Base-by-base conservation (phyloP, 768 basidiomycete genomes). In the Pleurotus sapidus region DNA sequence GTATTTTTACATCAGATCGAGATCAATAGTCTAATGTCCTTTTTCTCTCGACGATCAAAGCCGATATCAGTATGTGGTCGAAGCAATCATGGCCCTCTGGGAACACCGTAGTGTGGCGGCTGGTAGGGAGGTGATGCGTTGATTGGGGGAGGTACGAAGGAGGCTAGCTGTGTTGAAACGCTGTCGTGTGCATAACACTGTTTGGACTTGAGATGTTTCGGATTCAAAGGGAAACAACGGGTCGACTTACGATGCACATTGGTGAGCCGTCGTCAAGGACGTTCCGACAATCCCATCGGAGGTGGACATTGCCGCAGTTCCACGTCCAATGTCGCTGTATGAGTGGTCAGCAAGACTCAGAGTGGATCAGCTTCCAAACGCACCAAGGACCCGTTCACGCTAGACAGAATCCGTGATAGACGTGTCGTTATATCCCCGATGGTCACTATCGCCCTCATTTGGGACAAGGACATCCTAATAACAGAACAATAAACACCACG, bases 51-150 rank as follows among this genome's bases (percentile, higher is more conserved):
- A 79, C 68, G 8, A 79, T 68, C 24, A 81, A 61, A 2, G 76
- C 74, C 2, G 77, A 78, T 5, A 80, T 54, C 1, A 80, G 59
- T 42, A 80, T 77, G 49, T 80, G 75, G 57, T 79, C 79, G 59
- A 81, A 72, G 39, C 67, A 65, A 50, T 70, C 71, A 54, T 78
- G 76, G 3, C 77, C 79, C 55, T 74, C 70, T 0, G 79, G 77
- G 55, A 77, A 80, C 6, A 80, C 67, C 1, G 78, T 78, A 81
- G 68, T 0, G 70, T 72, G 0, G 79, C 74, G 18, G 74, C 71
- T 11, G 78, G 78, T n/a, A 77, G 70, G 79, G 79, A 0, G 76
- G 78, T 2, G 78, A 74, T 1, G 76, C 74, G 37, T 78, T 75
- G 4, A 75, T 63, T 1, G 79, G 77, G 2, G 79, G 78, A 5